Percentiles rank a stretch among this genome's conserved stretches.
Evolutionary conservation across 768 basidiomycete genomes (phyloP).

Genomic region (Mycena venus): DNA sequence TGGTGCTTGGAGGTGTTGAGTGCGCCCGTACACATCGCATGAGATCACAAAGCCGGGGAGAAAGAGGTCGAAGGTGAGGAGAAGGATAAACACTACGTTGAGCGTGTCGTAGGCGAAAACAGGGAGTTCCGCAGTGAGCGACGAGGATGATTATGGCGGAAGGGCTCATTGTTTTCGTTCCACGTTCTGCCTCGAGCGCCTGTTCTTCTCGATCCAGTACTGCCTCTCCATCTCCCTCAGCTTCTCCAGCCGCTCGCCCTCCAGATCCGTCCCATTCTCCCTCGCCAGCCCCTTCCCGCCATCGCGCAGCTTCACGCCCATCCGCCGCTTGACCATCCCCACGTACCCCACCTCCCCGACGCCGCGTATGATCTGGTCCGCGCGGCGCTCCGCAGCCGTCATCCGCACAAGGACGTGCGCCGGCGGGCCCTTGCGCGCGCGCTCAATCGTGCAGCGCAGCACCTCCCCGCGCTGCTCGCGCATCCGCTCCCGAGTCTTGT

Average conservation of each 20-base stretch:
- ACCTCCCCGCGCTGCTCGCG: slow-evolving; percentile 78
- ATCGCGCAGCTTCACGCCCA: slow-evolving; percentile 62
- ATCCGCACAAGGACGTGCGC: slow-evolving; percentile 69
- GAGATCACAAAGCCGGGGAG: too few species aligned
- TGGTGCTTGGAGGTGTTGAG: too few species aligned
- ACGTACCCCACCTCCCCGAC: slow-evolving; percentile 80
- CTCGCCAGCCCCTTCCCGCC: slow-evolving; percentile 27
- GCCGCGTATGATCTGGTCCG: slow-evolving; percentile 66
- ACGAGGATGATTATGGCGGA: too few species aligned
- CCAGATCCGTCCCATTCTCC: slow-evolving; percentile 44
- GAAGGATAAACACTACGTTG: too few species aligned
- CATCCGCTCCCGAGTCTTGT: slow-evolving; percentile 73
- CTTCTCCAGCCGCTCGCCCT: slow-evolving; percentile 50
- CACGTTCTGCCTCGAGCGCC: slow-evolving; percentile 1
- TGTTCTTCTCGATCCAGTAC: slow-evolving; percentile 12
- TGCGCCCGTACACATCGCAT: too few species aligned
- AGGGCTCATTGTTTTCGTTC: neutral
- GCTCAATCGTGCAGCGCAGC: slow-evolving; percentile 58
- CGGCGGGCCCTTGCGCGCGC: slow-evolving; percentile 71
- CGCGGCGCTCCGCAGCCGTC: slow-evolving; percentile 58
- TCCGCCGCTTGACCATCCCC: slow-evolving; percentile 69
- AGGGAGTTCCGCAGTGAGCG: too few species aligned
- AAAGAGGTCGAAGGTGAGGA: too few species aligned
- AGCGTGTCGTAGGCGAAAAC: too few species aligned
- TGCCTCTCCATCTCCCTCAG: slow-evolving; percentile 44